Conservation (phyloP, 2,329 filamentous ascomycete species). For the Knoxdaviesia proteae region DNA sequence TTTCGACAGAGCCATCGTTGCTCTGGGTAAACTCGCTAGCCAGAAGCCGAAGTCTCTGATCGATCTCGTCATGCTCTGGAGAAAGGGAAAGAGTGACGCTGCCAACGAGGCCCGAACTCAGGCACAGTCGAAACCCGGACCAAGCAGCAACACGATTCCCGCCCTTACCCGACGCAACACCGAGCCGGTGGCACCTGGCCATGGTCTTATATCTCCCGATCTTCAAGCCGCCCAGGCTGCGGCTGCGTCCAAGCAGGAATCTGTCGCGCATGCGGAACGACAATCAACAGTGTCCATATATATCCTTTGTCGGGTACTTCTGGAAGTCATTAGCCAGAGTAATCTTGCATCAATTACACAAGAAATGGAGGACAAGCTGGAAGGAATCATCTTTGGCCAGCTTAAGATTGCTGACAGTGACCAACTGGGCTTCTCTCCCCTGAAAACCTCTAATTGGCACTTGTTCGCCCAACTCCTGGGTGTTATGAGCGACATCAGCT, state of each 20-base stretch:
- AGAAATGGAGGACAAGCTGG: slow-evolving; percentile 85
- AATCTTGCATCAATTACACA: slow-evolving; percentile 61
- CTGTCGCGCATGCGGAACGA: slow-evolving; percentile 61
- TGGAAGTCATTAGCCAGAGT: slow-evolving; percentile 86
- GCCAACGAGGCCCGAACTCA: slow-evolving; percentile 44
- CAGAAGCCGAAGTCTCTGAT: slow-evolving; percentile 89
- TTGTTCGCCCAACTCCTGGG: slow-evolving; percentile 83
- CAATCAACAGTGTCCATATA: slow-evolving; percentile 90
- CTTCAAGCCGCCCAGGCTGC: slow-evolving; percentile 12
- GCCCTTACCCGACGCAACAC: slow-evolving; percentile 51
- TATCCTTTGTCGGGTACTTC: slow-evolving; percentile 77
- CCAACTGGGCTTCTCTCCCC: slow-evolving; percentile 51
- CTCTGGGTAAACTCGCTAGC: slow-evolving; percentile 82
- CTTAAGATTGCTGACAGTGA: slow-evolving; percentile 76
- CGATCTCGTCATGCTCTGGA: slow-evolving; percentile 95
- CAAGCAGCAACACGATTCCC: slow-evolving; percentile 14
- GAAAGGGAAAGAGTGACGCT: slow-evolving; percentile 84
- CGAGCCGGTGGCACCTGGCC: slow-evolving; percentile 37
- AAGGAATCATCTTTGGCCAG: slow-evolving; percentile 93
- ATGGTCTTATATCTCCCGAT: slow-evolving; percentile 10
- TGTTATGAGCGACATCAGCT: slow-evolving; percentile 90
- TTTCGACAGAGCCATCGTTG: slow-evolving; percentile 87
- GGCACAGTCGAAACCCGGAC: too few relatives aligned
- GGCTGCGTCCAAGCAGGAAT: slow-evolving; percentile 39
- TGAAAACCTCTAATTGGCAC: slow-evolving; percentile 88